Conservation (phyloP, 2,329 filamentous ascomycete species). For the Claviceps sp. region DNA sequence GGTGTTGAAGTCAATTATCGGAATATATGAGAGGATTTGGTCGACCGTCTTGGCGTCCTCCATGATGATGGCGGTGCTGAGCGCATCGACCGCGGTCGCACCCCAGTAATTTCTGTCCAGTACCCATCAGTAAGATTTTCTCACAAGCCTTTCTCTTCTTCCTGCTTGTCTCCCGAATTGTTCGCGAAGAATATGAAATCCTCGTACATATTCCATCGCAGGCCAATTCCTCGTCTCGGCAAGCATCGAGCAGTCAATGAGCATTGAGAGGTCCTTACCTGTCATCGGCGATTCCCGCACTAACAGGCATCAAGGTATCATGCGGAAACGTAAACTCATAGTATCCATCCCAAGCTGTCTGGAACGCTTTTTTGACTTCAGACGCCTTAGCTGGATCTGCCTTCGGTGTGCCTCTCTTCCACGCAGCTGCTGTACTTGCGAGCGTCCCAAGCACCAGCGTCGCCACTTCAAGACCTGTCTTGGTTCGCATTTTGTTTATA, state of each 20-base stretch:
- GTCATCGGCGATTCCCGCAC: conserved; percentile 51
- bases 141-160: neutral
- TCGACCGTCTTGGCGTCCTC: conserved; percentile 52
- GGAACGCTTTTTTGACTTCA: conserved; percentile 51
- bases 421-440: neutral
- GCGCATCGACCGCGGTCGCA: conserved; percentile 65
- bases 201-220: too few species aligned
- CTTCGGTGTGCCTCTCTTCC: neutral
- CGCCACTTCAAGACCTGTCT: neutral
- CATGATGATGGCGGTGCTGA: conserved; percentile 73
- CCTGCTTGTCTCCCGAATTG: neutral
- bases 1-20: conserved; percentile 54
- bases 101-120: conserved; percentile 64
- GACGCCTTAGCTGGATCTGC: neutral
- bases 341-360: conserved; percentile 60
- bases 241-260: too few species aligned
- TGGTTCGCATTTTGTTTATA: neutral
- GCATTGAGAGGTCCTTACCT: conserved; percentile 34
- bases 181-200: neutral
- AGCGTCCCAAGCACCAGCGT: neutral
- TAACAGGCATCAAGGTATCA: conserved; percentile 59
- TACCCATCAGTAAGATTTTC: neutral
- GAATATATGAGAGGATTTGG: conserved; percentile 57
- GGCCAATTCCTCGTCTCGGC: too few species aligned
- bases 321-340: conserved; percentile 61